Percentiles rank a stretch among this genome's conserved stretches.
Evolutionary conservation across 208 protist genomes (phyloP).

Genomic region (Acanthamoeba culbertsoni): DNA sequence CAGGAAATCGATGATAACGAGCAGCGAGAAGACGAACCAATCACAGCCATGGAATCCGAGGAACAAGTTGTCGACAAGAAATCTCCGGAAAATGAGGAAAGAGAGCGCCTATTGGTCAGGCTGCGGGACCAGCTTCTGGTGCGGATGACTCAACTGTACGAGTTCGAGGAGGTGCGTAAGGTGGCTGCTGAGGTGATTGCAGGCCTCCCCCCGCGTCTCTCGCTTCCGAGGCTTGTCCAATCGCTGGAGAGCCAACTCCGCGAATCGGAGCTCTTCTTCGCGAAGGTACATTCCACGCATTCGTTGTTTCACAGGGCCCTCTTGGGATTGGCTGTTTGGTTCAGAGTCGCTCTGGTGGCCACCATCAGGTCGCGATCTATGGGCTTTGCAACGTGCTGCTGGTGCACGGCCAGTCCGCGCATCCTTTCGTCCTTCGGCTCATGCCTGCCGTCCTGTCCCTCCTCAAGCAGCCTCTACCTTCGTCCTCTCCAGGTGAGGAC

Average conservation of each 20-base stretch:
- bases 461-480: not conserved
- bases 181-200: not conserved
- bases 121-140: not conserved
- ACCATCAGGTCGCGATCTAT: not conserved
- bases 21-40: too few relatives aligned
- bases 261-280: not conserved
- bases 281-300: not conserved
- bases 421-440: not conserved
- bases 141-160: not conserved
- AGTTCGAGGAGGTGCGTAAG: conserved; percentile 24
- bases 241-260: not conserved
- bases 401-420: not conserved
- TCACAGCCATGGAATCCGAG: too few relatives aligned
- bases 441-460: not conserved
- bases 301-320: not conserved
- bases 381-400: not conserved
- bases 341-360: too few relatives aligned
- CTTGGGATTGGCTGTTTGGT: not conserved
- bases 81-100: not conserved
- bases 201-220: not conserved
- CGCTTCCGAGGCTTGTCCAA: not conserved
- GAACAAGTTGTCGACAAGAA: too few relatives aligned
- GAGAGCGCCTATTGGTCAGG: not conserved
- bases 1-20: too few relatives aligned
- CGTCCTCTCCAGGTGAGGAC: not conserved